Percentiles rank a stretch among this genome's conserved stretches.
Conservation (phyloP, 2,329 filamentous ascomycete genomes). For the Macrophomina phaseolina region DNA sequence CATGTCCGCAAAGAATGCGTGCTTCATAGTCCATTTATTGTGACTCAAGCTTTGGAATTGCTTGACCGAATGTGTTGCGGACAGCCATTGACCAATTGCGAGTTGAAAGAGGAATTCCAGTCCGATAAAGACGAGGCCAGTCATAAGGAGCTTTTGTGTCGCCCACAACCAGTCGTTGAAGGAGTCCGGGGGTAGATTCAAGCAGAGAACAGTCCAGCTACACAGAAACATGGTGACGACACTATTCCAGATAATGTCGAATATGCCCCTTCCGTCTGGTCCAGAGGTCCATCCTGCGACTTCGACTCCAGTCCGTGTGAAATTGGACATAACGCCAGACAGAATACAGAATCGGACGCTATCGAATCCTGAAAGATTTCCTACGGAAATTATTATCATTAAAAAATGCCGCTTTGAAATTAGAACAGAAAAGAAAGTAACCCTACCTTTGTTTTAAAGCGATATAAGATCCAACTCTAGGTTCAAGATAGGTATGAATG, state of each 20-base stretch:
- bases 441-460: too few species aligned
- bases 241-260: conserved; percentile 6
- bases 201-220: conserved; percentile 47
- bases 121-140: conserved; percentile 43
- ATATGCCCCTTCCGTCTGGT: conserved; percentile 5
- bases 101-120: conserved; percentile 48
- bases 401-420: too few species aligned
- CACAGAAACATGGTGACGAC: conserved; percentile 1
- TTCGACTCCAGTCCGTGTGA: neutral
- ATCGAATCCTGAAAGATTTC: too few species aligned
- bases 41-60: conserved; percentile 28
- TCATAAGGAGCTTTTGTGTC: conserved; percentile 42
- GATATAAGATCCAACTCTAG: too few species aligned
- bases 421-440: too few species aligned
- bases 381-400: too few species aligned
- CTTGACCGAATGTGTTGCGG: conserved; percentile 1
- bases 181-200: conserved; percentile 43
- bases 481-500: too few species aligned
- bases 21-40: conserved; percentile 45
- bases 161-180: conserved; percentile 41
- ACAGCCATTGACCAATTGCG: conserved; percentile 35
- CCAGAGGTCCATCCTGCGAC: neutral
- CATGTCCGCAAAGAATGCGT: conserved; percentile 52
- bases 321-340: neutral
- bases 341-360: too few species aligned